Evolutionary conservation across 306 rosid species (phyloP), one percentile per base, ranked within the genome.

Genomic region (Cucurbita maxima): DNA sequence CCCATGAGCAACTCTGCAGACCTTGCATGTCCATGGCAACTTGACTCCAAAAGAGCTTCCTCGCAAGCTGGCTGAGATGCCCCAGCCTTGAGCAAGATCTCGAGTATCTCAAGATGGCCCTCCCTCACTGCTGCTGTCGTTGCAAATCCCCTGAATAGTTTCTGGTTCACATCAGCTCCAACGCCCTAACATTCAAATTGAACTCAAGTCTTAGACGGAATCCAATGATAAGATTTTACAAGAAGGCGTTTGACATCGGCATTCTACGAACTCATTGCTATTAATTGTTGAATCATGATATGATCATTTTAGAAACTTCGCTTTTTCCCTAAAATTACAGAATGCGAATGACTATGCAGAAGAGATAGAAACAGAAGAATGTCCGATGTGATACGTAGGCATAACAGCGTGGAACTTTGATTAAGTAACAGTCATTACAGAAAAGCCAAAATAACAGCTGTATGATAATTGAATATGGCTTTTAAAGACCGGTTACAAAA

Each of bases 31-130:
- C 97, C 97, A 70, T 90, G 96, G 81, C 79, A 88, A 77, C 97
- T 90, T 58, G 96, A 91, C 87, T 88, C 97, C 64, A 90, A 19
- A 67, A 93, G 87, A 75, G 98, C 98, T 78, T 93, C 98, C 81
- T 93, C 98, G 77, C 97, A 93, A 60, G 98, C 96, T 70, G 92
- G 92, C 82, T 88, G 98, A 12, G 92, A 90, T 67, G 97, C 94
- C 62, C 98, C 98, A 79, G 88, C 94, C 80, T 86, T 93, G 45
- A 93, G 79, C 71, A 93, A 82, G 82, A 84, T 88, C 82, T 87
- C 86, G 57, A 93, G 97, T 80, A 90, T 93, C 82, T 80, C 82
- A 67, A 77, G 51, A 77, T 87, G 96, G 78, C 97, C 87, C 81
- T 90, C 97, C 79, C 97, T 87, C 76, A 85, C 98, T 38, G 98